Percentiles rank a stretch among this genome's conserved stretches.
Evolutionary conservation across 1,284 basidiomycete species (phyloP).

Genomic region (Flammula alnicola): DNA sequence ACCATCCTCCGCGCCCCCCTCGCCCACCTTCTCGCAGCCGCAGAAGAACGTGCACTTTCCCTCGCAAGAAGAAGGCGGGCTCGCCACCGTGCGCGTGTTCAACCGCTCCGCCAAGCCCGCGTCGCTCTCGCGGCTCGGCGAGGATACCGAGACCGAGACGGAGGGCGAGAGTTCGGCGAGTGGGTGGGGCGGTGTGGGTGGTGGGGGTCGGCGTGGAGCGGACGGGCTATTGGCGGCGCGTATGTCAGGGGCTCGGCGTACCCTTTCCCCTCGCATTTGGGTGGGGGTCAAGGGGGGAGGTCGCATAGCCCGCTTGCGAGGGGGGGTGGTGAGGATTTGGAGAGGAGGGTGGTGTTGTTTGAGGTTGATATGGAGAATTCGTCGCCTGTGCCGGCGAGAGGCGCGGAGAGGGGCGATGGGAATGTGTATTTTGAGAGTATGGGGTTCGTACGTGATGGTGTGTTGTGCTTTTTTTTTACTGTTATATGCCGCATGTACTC

Average conservation of each 20-base stretch:
- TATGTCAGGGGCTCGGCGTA: constrained; percentile 25
- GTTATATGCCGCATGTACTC: constrained; percentile 1
- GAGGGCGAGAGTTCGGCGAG: constrained; percentile 51
- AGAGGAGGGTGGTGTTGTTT: constrained; percentile 29
- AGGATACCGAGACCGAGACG: constrained; percentile 83
- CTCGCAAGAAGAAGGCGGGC: constrained; percentile 61
- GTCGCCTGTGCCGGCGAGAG: constrained; percentile 42
- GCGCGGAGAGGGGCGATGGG: constrained; percentile 27
- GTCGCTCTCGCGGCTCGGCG: constrained; percentile 44
- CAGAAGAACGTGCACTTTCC: constrained; percentile 93
- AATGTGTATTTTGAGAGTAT: constrained; percentile 57
- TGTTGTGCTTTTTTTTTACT: neutral
- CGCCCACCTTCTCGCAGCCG: constrained; percentile 41
- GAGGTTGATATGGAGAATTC: constrained; percentile 48
- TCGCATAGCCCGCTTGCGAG: neutral
- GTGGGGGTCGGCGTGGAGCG: constrained; percentile 13
- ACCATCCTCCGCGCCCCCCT: constrained; percentile 38
- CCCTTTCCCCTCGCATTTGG: constrained; percentile 50
- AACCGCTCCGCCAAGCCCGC: constrained; percentile 80
- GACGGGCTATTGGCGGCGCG: constrained; percentile 14
- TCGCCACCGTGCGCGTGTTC: constrained; percentile 88
- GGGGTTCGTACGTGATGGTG: constrained; percentile 34
- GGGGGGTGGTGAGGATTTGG: too few relatives aligned
- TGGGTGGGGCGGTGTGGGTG: constrained; percentile 14
- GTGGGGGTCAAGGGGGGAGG: too few relatives aligned